Percentiles rank a stretch among this genome's conserved stretches.
Evolutionary conservation across 371 early-diverging fungal genomes (phyloP).

Genomic region (Blastocladiella emersonii): DNA sequence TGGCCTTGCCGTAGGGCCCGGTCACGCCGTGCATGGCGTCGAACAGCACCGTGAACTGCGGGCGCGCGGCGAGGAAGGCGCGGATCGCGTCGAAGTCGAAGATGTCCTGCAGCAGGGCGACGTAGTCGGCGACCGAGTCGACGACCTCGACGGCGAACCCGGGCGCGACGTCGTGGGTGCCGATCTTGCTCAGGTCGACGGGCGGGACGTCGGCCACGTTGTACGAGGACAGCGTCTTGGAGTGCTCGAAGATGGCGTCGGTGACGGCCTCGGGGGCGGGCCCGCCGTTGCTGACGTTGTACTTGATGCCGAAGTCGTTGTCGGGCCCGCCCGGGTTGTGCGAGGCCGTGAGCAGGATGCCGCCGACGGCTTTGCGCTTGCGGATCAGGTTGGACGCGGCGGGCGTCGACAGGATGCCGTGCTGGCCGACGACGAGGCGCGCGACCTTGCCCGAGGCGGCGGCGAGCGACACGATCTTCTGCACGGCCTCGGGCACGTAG

Average conservation of each 20-base stretch:
- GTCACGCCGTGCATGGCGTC: conserved; percentile 90
- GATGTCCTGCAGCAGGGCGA: conserved; percentile 67
- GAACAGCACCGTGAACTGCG: conserved; percentile 72
- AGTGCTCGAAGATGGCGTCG: conserved; percentile 67
- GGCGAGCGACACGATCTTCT: conserved; percentile 72
- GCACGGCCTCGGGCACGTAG: conserved; percentile 68
- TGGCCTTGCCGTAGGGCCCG: conserved; percentile 75
- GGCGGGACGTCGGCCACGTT: conserved; percentile 50
- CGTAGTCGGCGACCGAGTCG: conserved; percentile 82
- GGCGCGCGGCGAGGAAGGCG: conserved; percentile 47
- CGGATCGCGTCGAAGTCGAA: conserved; percentile 79
- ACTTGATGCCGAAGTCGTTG: conserved; percentile 96
- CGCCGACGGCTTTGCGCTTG: conserved; percentile 62
- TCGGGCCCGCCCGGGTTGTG: conserved; percentile 98
- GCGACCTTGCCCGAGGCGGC: conserved; percentile 58
- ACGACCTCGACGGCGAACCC: conserved; percentile 62
- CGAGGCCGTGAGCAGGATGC: conserved; percentile 39
- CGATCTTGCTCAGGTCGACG: conserved; percentile 64
- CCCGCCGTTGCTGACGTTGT: conserved; percentile 88
- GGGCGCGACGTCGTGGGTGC: conserved; percentile 33
- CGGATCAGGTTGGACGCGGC: conserved; percentile 90
- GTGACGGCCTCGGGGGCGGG: conserved; percentile 92
- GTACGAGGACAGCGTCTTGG: conserved; percentile 56
- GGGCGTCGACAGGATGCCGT: conserved; percentile 94
- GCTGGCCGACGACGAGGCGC: conserved; percentile 77